Conservation (phyloP, 2,329 filamentous ascomycete species). For the Atkinsonella hypoxylon region DNA sequence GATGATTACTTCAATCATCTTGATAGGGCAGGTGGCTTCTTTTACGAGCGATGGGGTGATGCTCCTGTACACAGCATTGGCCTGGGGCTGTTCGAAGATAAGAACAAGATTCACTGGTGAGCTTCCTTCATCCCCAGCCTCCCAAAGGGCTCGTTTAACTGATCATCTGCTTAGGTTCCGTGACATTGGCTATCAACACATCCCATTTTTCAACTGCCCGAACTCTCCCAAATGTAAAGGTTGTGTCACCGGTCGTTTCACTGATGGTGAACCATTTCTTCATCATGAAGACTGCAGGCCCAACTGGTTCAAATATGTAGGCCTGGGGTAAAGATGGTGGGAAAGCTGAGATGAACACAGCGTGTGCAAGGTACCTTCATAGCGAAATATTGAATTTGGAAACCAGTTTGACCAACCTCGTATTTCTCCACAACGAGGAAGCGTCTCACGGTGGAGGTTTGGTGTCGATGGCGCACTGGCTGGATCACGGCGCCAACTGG, state of each 20-base stretch:
- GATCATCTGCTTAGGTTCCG: slow-evolving; percentile 65
- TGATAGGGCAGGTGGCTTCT: slow-evolving; percentile 94
- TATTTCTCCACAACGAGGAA: neutral
- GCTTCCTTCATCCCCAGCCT: slow-evolving; percentile 18
- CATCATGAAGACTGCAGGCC: slow-evolving; percentile 87
- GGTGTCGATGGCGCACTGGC: slow-evolving; percentile 7
- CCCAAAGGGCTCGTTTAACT: neutral
- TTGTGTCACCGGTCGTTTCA: slow-evolving; percentile 78
- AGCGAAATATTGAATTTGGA: neutral
- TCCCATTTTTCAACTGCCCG: slow-evolving; percentile 97
- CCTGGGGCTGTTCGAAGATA: slow-evolving; percentile 82
- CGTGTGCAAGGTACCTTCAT: neutral
- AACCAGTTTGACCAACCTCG: neutral
- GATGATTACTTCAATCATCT: slow-evolving; percentile 95
- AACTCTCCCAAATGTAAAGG: slow-evolving; percentile 89
- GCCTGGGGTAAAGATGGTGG: slow-evolving; percentile 49
- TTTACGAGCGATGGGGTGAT: slow-evolving; percentile 97
- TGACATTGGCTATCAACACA: slow-evolving; percentile 96
- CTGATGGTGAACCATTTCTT: slow-evolving; percentile 75
- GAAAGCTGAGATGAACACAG: neutral
- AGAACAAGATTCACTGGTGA: slow-evolving; percentile 84
- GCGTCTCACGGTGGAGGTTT: slow-evolving; percentile 1
- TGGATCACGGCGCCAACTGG: neutral
- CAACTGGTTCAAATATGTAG: slow-evolving; percentile 93
- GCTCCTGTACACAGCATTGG: slow-evolving; percentile 94